Evolutionary conservation across 495 filamentous ascomycete genomes (phyloP).

Genomic region (Penicillium angulare): DNA sequence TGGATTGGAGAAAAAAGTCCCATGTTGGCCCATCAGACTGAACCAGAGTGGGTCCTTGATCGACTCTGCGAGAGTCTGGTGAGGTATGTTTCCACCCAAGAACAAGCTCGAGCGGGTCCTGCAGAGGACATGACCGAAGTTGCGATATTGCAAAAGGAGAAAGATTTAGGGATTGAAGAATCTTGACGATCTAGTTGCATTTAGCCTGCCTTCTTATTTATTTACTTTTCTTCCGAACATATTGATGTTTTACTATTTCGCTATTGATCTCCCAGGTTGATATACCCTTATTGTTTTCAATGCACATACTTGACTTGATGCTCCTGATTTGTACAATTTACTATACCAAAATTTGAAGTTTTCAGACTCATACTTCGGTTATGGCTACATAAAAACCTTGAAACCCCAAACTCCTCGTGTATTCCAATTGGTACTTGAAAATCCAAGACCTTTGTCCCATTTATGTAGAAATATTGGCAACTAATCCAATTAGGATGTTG

Average conservation of each 20-base stretch:
- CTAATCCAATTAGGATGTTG: too few relatives aligned
- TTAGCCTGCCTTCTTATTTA: not conserved
- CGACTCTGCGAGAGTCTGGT: slow-evolving; percentile 58
- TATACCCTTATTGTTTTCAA: not conserved
- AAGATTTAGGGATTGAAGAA: slow-evolving; percentile 28
- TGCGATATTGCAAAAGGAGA: slow-evolving; percentile 26
- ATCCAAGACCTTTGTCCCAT: too few relatives aligned
- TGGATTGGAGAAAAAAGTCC: slow-evolving; percentile 66
- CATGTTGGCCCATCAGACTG: slow-evolving; percentile 53
- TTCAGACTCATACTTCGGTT: too few relatives aligned
- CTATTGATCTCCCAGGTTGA: not conserved
- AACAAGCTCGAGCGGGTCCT: slow-evolving; percentile 8
- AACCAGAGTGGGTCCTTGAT: slow-evolving; percentile 61
- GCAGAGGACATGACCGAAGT: slow-evolving; percentile 16
- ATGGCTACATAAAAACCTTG: too few relatives aligned
- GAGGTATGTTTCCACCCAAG: slow-evolving; percentile 47
- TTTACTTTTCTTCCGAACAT: not conserved
- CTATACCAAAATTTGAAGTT: too few relatives aligned
- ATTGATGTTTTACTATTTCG: not conserved
- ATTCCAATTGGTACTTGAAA: too few relatives aligned
- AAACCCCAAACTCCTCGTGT: too few relatives aligned
- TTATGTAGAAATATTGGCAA: too few relatives aligned
- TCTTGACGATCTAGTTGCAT: not conserved
- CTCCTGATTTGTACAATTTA: not conserved
- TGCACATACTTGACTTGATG: not conserved